Evolutionary conservation across 371 early-diverging fungal genomes (phyloP), one percentile per base, ranked within the genome.

Genomic region (Choanephora cucurbitarum): DNA sequence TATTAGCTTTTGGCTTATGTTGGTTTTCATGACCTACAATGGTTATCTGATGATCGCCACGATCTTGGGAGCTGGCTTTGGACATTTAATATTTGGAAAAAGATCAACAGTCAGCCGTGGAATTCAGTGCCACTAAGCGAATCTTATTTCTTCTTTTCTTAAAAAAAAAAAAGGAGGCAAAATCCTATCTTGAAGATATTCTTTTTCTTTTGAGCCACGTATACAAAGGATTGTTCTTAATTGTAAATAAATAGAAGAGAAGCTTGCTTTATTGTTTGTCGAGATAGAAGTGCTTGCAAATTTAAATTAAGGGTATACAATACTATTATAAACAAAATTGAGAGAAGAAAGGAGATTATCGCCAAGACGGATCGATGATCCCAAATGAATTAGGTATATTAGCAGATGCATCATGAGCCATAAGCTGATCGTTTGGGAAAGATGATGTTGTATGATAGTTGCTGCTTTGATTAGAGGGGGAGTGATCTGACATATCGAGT

Each of bases 1-100:
- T 32, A 79, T 90, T 51, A 89, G 89, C 34, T 89, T 88, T 66
- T 83, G 88, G 53, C 55, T 91, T 10, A 92, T 92, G 92, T 82
- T 92, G n/a, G 84, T 90, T 32, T 89, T 89, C 62, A 90, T 90
- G 91, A 89, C 89, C 0, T 90, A 88, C 62, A 90, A 90, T 59
- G 88, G 87, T 17, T 89, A 69, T 66, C 68, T 90, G 19, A 88
- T 90, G 72, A 61, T 85, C 7, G 75, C 82, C 15, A 80, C 84
- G 0, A 74, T 85, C 17, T 49, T 81, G 15, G 91, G 91, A 23
- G 83, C 91, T 11, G 82, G 82, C 10, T 50, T 80, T 17, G 90
- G 90, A 18, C 79, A 84, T 69, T 84, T 75, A 65, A 63, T 75
- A 15, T 85, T 84, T 69, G 78, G 76, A 21, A 47, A 53, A 21